Conservation (phyloP, 2,329 filamentous ascomycete genomes). For the Neoascochyta sp. region DNA sequence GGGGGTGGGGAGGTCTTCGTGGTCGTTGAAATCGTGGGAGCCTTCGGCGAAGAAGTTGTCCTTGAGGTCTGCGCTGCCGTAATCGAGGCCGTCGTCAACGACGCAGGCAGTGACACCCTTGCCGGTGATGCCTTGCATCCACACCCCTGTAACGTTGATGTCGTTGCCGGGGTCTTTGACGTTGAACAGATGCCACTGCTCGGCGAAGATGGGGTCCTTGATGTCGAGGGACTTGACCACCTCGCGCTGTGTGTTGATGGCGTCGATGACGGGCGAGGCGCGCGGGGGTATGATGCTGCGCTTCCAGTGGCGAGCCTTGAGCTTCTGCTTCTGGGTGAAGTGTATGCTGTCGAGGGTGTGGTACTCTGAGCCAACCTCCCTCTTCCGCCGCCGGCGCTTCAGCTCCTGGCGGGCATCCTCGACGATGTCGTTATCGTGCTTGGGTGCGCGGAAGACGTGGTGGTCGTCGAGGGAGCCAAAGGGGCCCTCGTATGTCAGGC, state of each 20-base stretch:
- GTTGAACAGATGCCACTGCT: constrained; percentile 96
- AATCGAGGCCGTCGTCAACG: constrained; percentile 92
- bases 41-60: constrained; percentile 91
- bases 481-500: constrained; percentile 74
- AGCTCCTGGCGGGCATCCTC: constrained; percentile 51
- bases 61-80: constrained; percentile 89
- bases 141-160: constrained; percentile 92
- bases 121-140: constrained; percentile 86
- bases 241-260: constrained; percentile 46
- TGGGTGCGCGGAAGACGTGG: constrained; percentile 75
- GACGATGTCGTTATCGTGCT: constrained; percentile 54
- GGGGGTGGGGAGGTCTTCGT: constrained; percentile 72
- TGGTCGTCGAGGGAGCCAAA: constrained; percentile 76
- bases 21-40: constrained; percentile 95
- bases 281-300: constrained; percentile 40
- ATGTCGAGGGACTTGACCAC: constrained; percentile 63
- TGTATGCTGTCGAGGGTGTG: constrained; percentile 69
- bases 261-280: constrained; percentile 37
- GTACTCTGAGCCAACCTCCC: constrained; percentile 44
- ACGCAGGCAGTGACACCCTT: constrained; percentile 87
- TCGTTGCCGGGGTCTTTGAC: constrained; percentile 77
- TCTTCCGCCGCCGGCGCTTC: constrained; percentile 59
- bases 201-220: constrained; percentile 81
- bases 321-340: constrained; percentile 73
- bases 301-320: constrained; percentile 61